Evolutionary conservation across 805 yeast species (phyloP), one percentile per base, ranked within the genome.

Genomic region (Metschnikowia lochheadii): DNA sequence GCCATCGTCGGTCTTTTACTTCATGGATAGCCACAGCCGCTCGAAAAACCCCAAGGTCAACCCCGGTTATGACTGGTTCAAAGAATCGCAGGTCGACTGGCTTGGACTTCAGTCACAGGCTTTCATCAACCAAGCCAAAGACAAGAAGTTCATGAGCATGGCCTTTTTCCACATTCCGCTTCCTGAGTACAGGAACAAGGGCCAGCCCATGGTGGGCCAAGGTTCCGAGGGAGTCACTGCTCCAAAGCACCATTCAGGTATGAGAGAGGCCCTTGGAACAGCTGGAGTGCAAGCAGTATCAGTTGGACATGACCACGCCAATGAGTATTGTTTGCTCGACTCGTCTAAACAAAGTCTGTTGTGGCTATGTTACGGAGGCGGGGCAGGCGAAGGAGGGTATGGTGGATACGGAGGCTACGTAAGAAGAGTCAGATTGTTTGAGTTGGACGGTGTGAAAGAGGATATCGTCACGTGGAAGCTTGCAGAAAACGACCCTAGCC

Each of bases 311-410:
- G 99, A 94, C 62, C 99, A 94, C 65, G 87, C 89, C 59, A 94
- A 94, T 66, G 98, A 94, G 63, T 94, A 80, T 64, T 94, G 99
- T 67, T 68, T 88, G 52, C 67, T 76, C 46, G 86, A 87, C 56
- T 65, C 72, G 20, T 40, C 54, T 4, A 61, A 63, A 34, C 65
- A 75, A 59, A 44, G 33, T 23, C 69, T 69, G 49, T 67, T 85
- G 32, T 89, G 96, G 96, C 70, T 94, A 33, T 94, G 99, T 62
- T 90, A 89, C 63, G 99, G 96, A 3, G 99, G 99, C 23, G 95
- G 84, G 1, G 77, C 80, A 5, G 99, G 98, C 14, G 95, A 89
- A 68, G 99, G 98, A 37, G 98, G 97, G 0, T 94, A 94, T 63
- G 97, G 86, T 7, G 97, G 97, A 0, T 89, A 90, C 60, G 92